Evolutionary conservation across 2,329 filamentous ascomycete genomes (phyloP), one percentile per base, ranked within the genome.

Genomic region (Canariomyces notabilis): DNA sequence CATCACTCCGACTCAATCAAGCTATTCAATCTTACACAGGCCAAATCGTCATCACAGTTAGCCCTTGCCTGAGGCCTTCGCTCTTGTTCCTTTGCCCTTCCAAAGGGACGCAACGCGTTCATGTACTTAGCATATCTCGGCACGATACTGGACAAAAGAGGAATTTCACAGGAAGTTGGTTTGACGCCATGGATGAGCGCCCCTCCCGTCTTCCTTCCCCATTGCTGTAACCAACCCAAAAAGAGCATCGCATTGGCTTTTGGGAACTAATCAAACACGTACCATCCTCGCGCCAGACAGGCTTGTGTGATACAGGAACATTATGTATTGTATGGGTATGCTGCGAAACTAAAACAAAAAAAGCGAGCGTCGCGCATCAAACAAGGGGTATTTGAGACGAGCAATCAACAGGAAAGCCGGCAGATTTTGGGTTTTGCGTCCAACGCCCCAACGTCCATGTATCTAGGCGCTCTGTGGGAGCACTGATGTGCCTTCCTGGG

Each of bases 401-500:
- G 37, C 31, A 37, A 46, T 36, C 36, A 36, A 31, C 9, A 34
- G 14, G 37, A 31, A 32, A 29, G 23, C n/a, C n/a, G n/a, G n/a
- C n/a, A 46, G 26, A 19, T 34, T 4, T 34, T 34, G 8, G 6
- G 16, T 12, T 5, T 32, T 14, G 23, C 12, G 33, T 32, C 6
- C 21, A 31, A 9, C 12, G n/a, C n/a, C n/a, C 35, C 31, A 16
- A 22, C 23, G 20, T 37, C 41, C 51, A 22, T 43, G n/a, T n/a
- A n/a, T n/a, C 52, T 60, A 62, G n/a, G 60, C 60, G 37, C 60
- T 62, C 56, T 61, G 59, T 26, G 60, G 60, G 40, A 61, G 54
- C 45, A 61, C 42, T 37, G 55, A 47, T 14, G 51, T 29, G 26
- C 57, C 53, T 46, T 58, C 57, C 21, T 58, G 57, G 16, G 46